phyloP scores from a whole-genome alignment of 1,284 basidiomycete species.

The Gastroboletus turbinatus region DNA sequence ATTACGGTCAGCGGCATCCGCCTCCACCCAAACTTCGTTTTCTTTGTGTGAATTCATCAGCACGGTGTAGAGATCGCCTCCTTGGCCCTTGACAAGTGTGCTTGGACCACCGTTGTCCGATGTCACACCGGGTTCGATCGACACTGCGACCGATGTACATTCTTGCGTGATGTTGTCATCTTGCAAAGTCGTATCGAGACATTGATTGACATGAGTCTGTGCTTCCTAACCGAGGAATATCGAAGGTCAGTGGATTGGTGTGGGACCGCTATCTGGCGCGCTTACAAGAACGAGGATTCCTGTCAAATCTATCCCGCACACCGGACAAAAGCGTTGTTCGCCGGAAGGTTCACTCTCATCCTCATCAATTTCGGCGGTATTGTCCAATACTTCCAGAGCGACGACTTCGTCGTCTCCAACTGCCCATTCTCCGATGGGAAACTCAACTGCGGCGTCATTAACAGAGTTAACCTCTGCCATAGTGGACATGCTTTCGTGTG shows the following conservation, averaged over 20 bases:
- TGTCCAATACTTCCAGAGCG: conserved; percentile 28
- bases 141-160: background rate
- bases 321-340: conserved; percentile 34
- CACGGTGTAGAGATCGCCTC: conserved; percentile 56
- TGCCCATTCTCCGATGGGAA: conserved; percentile 49
- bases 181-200: conserved; percentile 39
- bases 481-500: background rate
- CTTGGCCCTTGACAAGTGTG: conserved; percentile 36
- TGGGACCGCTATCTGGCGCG: background rate
- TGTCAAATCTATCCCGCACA: conserved; percentile 38
- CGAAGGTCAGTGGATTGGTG: background rate
- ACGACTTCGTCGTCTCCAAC: conserved; percentile 60
- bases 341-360: background rate
- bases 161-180: background rate
- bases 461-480: background rate
- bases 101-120: conserved; percentile 3
- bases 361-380: conserved; percentile 23
- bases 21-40: conserved; percentile 83
- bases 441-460: conserved; percentile 10
- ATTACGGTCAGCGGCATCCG: conserved; percentile 52
- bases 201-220: conserved; percentile 50
- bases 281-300: conserved; percentile 35
- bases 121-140: background rate
- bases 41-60: conserved; percentile 85
- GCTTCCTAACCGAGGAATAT: conserved; percentile 38